Conservation (phyloP, 257 asterid species). For the Solanum tarijense region DNA sequence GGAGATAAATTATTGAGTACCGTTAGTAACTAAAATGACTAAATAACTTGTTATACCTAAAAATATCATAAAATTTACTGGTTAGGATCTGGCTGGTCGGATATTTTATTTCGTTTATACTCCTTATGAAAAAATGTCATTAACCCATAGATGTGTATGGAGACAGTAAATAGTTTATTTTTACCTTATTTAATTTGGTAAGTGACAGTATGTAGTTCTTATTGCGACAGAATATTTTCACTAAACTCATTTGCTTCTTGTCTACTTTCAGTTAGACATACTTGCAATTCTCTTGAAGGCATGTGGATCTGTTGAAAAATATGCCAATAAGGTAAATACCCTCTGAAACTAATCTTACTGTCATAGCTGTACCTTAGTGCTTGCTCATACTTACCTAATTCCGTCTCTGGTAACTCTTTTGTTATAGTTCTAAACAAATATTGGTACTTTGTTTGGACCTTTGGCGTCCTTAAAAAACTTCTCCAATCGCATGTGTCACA, state of each 20-base stretch:
- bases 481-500: neutral
- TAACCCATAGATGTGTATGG: neutral
- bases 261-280: constrained; percentile 63
- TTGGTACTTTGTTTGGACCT: neutral
- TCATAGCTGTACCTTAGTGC: neutral
- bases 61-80: neutral
- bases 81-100: neutral
- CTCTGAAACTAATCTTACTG: neutral
- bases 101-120: neutral
- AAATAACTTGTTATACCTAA: neutral
- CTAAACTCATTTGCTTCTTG: neutral
- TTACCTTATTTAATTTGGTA: neutral
- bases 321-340: constrained; percentile 44
- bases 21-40: neutral
- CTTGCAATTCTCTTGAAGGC: constrained; percentile 72
- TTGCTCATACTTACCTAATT: neutral
- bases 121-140: neutral
- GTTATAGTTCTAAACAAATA: neutral
- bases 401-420: neutral
- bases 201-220: neutral
- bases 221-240: neutral
- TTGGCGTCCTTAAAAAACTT: neutral
- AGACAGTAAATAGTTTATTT: neutral
- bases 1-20: neutral
- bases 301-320: constrained; percentile 43